Evolutionary conservation across 495 filamentous ascomycete genomes (phyloP).

Genomic region (Lasiosphaeria ovina): DNA sequence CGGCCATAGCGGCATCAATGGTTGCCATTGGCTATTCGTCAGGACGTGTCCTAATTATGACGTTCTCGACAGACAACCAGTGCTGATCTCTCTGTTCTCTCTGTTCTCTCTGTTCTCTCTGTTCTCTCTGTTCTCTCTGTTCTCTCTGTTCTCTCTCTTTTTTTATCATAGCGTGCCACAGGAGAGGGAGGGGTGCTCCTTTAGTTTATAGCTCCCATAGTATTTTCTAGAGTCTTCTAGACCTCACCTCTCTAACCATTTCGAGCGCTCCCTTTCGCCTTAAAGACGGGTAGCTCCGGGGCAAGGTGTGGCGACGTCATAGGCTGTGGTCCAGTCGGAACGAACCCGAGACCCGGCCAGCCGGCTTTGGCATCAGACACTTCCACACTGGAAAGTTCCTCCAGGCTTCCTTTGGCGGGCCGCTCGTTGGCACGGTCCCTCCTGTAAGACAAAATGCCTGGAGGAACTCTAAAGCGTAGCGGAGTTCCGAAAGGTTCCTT

Average conservation of each 20-base stretch:
- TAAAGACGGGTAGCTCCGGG: neutral
- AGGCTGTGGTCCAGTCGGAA: neutral
- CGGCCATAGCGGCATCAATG: constrained; percentile 18
- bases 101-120: constrained; percentile 3
- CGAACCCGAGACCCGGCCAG: no score
- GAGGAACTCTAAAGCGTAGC: no score
- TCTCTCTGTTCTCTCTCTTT: no score
- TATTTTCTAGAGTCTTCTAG: constrained; percentile 6
- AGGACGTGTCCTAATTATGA: constrained; percentile 16
- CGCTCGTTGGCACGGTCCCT: constrained; percentile 12
- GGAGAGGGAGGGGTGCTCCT: constrained; percentile 3
- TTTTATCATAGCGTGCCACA: no score
- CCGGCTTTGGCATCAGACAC: neutral
- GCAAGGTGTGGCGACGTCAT: neutral
- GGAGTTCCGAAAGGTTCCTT: no score
- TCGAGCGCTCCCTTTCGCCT: neutral
- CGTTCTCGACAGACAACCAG: constrained; percentile 7
- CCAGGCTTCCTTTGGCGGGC: constrained; percentile 19
- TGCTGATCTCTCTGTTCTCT: constrained; percentile 9
- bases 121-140: no score
- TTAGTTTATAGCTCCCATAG: constrained; percentile 6
- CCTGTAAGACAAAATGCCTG: no score
- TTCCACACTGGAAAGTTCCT: constrained; percentile 9
- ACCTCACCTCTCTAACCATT: neutral
- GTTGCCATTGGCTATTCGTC: constrained; percentile 17